Base-by-base conservation (phyloP, 176 grass and related monocot genomes). In the Saccharum spontaneum region DNA sequence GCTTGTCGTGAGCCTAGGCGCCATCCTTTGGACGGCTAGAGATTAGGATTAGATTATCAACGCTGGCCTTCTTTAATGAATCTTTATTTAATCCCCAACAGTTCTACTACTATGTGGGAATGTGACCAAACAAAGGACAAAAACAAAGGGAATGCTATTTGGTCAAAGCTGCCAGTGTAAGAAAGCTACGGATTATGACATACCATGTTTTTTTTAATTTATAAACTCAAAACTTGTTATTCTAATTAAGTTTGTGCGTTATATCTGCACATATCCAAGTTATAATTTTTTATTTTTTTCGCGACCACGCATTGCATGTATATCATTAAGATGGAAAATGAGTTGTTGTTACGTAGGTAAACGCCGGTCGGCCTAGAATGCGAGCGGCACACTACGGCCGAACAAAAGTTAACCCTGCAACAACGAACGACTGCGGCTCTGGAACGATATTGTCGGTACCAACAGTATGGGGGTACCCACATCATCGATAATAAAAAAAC, bases 1-100 rank as follows among this genome's bases (percentile, higher is more conserved):
- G 45, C 39, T 71, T 87, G 89, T 90, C 89, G 69, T 60, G 49
- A 80, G 85, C 69, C 55, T 37, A 75, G 75, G 61, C 61, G 60
- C n/a, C 80, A 73, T 87, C 61, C 39, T 44, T 54, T 66, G 30
- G 84, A 87, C 66, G 40, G n/a, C 23, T 60, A 72, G 5, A 6
- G 23, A 60, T 45, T 73, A 61, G 50, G n/a, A 44, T 45, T 73
- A 61, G 50, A 73, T 82, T 44, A 82, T 20, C 10, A 28, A 81
- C 7, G 55, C 8, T 43, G 67, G 63, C 3, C 9, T 61, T 11
- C n/a, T n/a, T 59, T 17, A 49, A 1, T 49, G 4, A 48, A 48
- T 46, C 13, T 3, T 16, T 48, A 48, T 57, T 57, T 57, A 57
- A 57, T 57, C 52, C 54, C 20, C 54, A n/a, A 1, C 46, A 49